Conservation (phyloP, 2,329 filamentous ascomycete genomes). For the Xylaria sp. region DNA sequence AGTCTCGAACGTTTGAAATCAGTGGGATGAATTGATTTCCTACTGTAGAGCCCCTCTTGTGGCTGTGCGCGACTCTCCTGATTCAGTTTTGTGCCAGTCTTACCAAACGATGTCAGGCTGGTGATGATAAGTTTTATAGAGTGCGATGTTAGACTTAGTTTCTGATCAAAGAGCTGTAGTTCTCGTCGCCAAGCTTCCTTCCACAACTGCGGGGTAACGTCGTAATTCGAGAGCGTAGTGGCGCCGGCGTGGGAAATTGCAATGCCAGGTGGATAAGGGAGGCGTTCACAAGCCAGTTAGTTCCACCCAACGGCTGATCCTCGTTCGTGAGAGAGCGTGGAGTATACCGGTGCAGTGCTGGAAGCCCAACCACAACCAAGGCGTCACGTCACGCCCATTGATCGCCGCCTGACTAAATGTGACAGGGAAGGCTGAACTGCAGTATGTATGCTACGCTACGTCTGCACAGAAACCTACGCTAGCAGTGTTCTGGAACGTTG, state of each 20-base stretch:
- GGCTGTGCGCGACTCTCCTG: not conserved
- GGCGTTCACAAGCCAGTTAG: slow-evolving; percentile 11
- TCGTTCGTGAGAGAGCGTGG: slow-evolving; percentile 10
- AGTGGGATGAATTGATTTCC: no score
- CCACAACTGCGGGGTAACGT: slow-evolving; percentile 22
- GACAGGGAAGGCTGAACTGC: slow-evolving; percentile 20
- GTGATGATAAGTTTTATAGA: not conserved
- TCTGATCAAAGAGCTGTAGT: not conserved
- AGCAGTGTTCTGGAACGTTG: not conserved
- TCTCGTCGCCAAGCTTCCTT: slow-evolving; percentile 16
- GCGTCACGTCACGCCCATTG: not conserved
- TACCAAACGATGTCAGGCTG: not conserved
- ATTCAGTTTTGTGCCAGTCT: not conserved
- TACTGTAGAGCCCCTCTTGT: not conserved
- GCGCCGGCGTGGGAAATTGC: slow-evolving; percentile 22
- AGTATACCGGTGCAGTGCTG: slow-evolving; percentile 3
- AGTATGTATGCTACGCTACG: no score
- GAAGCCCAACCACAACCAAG: not conserved
- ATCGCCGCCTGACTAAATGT: slow-evolving; percentile 17
- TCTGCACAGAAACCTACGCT: not conserved
- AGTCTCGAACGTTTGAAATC: no score
- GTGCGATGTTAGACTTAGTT: not conserved
- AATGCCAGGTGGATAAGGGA: slow-evolving; percentile 16
- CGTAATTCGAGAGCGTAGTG: slow-evolving; percentile 14
- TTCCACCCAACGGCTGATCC: slow-evolving; percentile 24